phyloP scores from a whole-genome alignment of 1,284 basidiomycete genomes.

The Kalmanozyma brasiliensis region DNA sequence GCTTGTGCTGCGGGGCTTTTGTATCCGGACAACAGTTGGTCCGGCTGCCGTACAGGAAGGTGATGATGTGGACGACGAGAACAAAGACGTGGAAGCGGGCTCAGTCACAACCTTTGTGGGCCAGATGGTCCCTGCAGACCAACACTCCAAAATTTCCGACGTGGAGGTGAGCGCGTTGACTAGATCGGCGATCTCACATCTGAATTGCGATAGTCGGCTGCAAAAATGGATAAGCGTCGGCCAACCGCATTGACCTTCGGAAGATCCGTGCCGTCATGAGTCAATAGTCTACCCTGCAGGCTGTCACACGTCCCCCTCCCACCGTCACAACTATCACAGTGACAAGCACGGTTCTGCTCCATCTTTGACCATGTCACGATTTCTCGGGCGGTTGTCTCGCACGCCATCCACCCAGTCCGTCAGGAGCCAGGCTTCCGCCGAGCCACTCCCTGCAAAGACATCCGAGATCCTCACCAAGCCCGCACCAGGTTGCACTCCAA shows the following conservation, averaged over 20 bases:
- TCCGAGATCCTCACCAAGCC: constrained; percentile 32
- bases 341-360: not conserved
- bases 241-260: not conserved
- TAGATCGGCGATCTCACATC: constrained; percentile 4
- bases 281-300: too few species aligned
- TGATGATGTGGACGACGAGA: constrained; percentile 29
- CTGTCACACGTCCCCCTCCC: too few species aligned
- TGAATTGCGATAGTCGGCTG: not conserved
- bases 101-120: not conserved
- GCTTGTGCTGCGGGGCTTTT: too few species aligned
- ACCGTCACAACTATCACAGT: constrained; percentile 2
- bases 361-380: constrained; percentile 35
- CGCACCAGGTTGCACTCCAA: constrained; percentile 24
- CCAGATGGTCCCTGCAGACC: constrained; percentile 25
- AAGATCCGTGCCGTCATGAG: not conserved
- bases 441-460: constrained; percentile 38
- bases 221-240: not conserved
- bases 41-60: not conserved
- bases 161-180: too few species aligned
- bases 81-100: constrained; percentile 24
- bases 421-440: constrained; percentile 15
- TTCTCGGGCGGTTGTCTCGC: constrained; percentile 34
- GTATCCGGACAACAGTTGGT: not conserved
- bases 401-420: constrained; percentile 37
- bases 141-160: not conserved